Evolutionary conservation across 2,329 filamentous ascomycete species (phyloP), one percentile per base, ranked within the genome.

Genomic region (Penicillium italicum): DNA sequence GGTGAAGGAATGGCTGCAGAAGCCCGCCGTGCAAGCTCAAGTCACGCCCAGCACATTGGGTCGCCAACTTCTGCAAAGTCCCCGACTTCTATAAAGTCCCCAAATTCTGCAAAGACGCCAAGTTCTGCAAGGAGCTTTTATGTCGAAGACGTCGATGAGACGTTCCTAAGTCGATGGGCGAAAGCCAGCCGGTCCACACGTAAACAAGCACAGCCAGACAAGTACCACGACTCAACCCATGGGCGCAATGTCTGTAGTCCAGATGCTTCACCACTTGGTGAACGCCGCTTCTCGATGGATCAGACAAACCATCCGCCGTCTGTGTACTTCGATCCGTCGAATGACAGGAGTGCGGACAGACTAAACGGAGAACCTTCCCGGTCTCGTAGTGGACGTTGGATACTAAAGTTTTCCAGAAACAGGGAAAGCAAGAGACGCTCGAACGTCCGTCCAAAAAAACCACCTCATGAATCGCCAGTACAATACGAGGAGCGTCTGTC

Each of bases 371-470:
- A 38, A 4, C 57, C 51, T 6, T 45, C 48, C 6, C 62, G 48
- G 2, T 56, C 59, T 12, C 56, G 59, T 11, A 54, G 50, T 12
- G 36, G 53, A 18, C 56, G 52, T 28, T 63, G 61, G 62, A 24
- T 52, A 7, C 41, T 47, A 30, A 51, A 37, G 16, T 58, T 65
- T 26, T 64, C 59, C 8, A 58, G 54, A 16, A 50, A 50, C 16
- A 53, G 45, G 30, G 55, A 60, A 20, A 62, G 45, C 38, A 56
- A 50, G 30, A 51, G 50, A 18, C 26, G 50, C 14, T 57, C 56
- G 5, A 56, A 44, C 26, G 3, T 33, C 3, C 55, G 34, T n/a
- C 47, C 38, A 20, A 53, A 60, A 42, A 55, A 61, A 20, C 26
- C 22, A 20, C 60, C 57, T 2, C 34, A 61, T 18, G 30, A 44